Evolutionary conservation across 441 rosid species (phyloP), one percentile per base, ranked within the genome.

Genomic region (Gossypium lobatum): DNA sequence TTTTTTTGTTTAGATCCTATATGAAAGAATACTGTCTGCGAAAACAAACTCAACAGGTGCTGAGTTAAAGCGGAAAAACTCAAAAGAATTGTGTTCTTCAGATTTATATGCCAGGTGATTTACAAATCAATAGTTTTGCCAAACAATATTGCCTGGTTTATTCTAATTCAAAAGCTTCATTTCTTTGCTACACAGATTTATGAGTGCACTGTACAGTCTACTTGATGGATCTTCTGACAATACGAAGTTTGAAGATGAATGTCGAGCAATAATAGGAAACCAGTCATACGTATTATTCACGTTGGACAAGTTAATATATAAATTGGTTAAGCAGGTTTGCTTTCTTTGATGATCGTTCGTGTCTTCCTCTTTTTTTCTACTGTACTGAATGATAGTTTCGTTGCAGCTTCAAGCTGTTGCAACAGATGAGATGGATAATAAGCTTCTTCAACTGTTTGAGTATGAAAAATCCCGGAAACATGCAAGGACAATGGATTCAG

Each of bases 191-290:
- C 80, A 75, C 85, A 94, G 99, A 80, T 96, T 96, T 83, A 81
- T 92, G 89, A 86, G 80, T 70, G 93, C 93, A 34, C 82, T 96
- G 71, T 90, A 91, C 86, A 88, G 82, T 82, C 83, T 96, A 81
- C 96, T 96, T 75, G 98, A 96, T 87, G 98, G 99, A 58, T 91
- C 97, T 74, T 77, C 81, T 37, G 98, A 94, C 70, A 96, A 90
- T 86, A 82, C 93, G 16, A 90, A 93, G 84, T 96, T 96, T 77
- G 99, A 96, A 82, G 99, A 94, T 70, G 99, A 94, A 77, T 94
- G 99, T 76, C 87, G 98, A 84, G 92, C 96, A 77, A 87, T 94
- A 74, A 84, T 94, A 62, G 99, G 98, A 78, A 94, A 93, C 72
- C 97, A 91, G 72, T 94, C 99, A 45, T 96, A 96, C 48, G 83